Evolutionary conservation across 352 stramenopile species (phyloP), one percentile per base, ranked within the genome.

Genomic region (Globisporangium echinulatum): DNA sequence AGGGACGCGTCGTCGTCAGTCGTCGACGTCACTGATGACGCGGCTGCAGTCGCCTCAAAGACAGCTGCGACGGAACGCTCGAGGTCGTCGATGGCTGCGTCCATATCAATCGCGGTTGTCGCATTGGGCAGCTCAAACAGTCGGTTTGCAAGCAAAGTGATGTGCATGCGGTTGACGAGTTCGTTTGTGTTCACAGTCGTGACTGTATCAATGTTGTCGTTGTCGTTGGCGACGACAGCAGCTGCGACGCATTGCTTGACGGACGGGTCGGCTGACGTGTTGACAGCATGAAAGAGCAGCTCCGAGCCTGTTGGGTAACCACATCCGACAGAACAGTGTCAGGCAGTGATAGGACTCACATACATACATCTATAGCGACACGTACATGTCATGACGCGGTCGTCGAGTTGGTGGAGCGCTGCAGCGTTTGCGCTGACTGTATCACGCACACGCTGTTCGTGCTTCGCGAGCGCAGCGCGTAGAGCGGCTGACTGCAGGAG

Each of bases 401-500:
- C 50, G n/a, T 61, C 61, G 7, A 66, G 1, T 2, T 54, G 14
- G 13, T 66, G 54, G 7, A 66, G 61, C 4, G 49, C 55, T 6
- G 33, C 19, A 11, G 54, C 54, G 37, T 66, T 66, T 7, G 15
- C 15, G 10, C 13, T 25, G 1, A 58, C 50, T 11, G 17, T 47
- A 8, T 13, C 43, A 11, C 5, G 40, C 33, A 9, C 46, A 3
- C 4, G 46, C 46, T 50, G 46, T n/a, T 25, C 17, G 5, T 47
- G 25, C 0, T 37, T 11, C 25, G 48, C 36, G 13, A 62, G 2
- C 8, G 50, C 49, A 5, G 39, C 15, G 13, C 50, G 47, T 7
- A 54, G 15, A 1, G 36, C 54, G 3, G 59, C 17, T 4, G 61
- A 11, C 8, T 53, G 43, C 10, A 10, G 13, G 8, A 66, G 6